These are phyloP conservation scores for Pisolithus microcarpus DNA, from an alignment of 768 basidiomycete species.

Conservation along the genomic window DNA sequence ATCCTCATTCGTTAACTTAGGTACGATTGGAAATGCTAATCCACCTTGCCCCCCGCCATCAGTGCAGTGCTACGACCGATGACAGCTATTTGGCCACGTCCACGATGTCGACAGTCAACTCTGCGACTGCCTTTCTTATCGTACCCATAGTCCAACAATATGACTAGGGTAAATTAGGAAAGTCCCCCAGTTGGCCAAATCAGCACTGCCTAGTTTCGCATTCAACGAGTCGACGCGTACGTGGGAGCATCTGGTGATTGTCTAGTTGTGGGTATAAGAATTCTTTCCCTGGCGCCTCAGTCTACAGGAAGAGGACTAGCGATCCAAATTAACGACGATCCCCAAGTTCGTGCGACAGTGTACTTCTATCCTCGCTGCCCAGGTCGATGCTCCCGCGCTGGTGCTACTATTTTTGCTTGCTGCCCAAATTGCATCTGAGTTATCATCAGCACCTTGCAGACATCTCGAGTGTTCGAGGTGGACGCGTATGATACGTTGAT, in stretches of 20 bases:
- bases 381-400: conserved; percentile 84
- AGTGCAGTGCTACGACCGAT: too few relatives aligned
- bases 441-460: conserved; percentile 86
- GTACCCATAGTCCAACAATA: too few relatives aligned
- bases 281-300: conserved; percentile 1
- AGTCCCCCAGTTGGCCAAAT: too few relatives aligned
- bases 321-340: conserved; percentile 74
- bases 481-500: conserved; percentile 98
- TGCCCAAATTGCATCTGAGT: conserved; percentile 92
- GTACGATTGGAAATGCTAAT: too few relatives aligned
- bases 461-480: conserved; percentile 81
- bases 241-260: conserved; percentile 62
- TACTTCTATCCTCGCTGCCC: too few relatives aligned
- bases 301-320: conserved; percentile 75
- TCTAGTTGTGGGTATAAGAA: neutral
- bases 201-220: conserved; percentile 55
- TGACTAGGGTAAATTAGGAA: too few relatives aligned
- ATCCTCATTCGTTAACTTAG: too few relatives aligned
- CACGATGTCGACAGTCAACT: too few relatives aligned
- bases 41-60: too few relatives aligned
- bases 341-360: conserved; percentile 95
- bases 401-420: conserved; percentile 93
- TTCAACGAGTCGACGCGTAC: conserved; percentile 74
- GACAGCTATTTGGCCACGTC: too few relatives aligned
- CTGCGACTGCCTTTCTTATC: too few relatives aligned